Evolutionary conservation across 2,329 filamentous ascomycete species (phyloP).

Genomic region (Fragosphaeria purpurea): DNA sequence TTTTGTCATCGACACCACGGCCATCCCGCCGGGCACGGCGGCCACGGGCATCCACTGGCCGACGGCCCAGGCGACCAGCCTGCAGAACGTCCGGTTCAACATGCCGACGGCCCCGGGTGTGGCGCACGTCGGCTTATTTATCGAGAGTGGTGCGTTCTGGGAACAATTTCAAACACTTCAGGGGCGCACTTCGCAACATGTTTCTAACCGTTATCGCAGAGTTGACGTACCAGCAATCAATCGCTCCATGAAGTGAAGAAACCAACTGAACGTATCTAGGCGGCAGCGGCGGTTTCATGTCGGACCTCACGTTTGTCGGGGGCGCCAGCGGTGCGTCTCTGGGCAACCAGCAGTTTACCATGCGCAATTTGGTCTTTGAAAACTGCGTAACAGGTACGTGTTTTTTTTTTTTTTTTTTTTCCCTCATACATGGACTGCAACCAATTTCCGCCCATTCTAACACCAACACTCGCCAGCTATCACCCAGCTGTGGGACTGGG

Average conservation of each 20-base stretch:
- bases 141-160: background rate
- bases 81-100: slow-evolving; percentile 49
- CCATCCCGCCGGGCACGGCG: slow-evolving; percentile 34
- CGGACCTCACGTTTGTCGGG: slow-evolving; percentile 52
- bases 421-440: background rate
- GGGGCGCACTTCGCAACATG: no score
- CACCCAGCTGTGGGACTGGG: slow-evolving; percentile 65
- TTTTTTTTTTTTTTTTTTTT: no score
- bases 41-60: slow-evolving; percentile 59
- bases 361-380: slow-evolving; percentile 56
- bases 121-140: slow-evolving; percentile 43
- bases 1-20: slow-evolving; percentile 44
- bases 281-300: slow-evolving; percentile 24
- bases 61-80: slow-evolving; percentile 52
- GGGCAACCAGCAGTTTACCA: slow-evolving; percentile 61
- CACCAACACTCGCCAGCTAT: slow-evolving; percentile 31
- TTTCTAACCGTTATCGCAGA: no score
- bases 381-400: slow-evolving; percentile 42
- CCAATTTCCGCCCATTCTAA: no score
- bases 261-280: slow-evolving; percentile 5
- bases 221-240: no score
- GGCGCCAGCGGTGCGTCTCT: slow-evolving; percentile 51
- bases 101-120: slow-evolving; percentile 38
- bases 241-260: background rate
- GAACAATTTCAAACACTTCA: no score